A percentile compares a stretch with the other conserved stretches of the same genome.
Evolutionary conservation across 2,329 filamentous ascomycete genomes (phyloP).

Genomic region (Domatiomyces catenatus): DNA sequence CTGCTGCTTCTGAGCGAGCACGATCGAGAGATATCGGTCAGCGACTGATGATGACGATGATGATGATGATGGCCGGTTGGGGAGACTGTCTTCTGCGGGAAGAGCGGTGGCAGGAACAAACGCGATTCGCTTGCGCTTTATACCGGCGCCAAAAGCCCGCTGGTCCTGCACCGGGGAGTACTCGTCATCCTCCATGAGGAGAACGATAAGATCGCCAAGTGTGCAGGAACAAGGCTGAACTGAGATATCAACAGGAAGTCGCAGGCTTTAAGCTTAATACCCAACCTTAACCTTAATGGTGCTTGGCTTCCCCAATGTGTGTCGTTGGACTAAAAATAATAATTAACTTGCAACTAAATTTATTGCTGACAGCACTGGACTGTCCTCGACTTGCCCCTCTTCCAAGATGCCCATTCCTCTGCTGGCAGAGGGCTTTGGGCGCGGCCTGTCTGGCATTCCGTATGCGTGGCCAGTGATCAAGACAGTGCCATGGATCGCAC

Average conservation of each 20-base stretch:
- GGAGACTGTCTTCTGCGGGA: slow-evolving; percentile 9
- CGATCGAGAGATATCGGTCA: slow-evolving; percentile 33
- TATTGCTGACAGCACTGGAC: not conserved
- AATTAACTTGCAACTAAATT: not conserved
- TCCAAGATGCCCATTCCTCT: slow-evolving; percentile 46
- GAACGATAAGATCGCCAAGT: not conserved
- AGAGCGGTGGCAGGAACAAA: slow-evolving; percentile 39
- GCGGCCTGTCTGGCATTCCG: slow-evolving; percentile 41
- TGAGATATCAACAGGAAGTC: not conserved
- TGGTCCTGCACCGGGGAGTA: slow-evolving; percentile 46
- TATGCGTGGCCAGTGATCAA: slow-evolving; percentile 39
- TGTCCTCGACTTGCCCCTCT: not conserved
- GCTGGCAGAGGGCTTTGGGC: slow-evolving; percentile 36
- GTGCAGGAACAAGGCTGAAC: not conserved
- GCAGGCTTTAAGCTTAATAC: not conserved
- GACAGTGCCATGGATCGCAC: slow-evolving; percentile 34
- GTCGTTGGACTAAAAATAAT: not conserved
- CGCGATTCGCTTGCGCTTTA: slow-evolving; percentile 44
- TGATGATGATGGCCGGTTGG: slow-evolving; percentile 12
- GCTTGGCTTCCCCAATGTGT: not conserved
- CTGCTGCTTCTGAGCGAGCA: slow-evolving; percentile 20
- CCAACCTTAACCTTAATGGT: too few species aligned
- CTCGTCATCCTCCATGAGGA: slow-evolving; percentile 30
- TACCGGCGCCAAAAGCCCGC: slow-evolving; percentile 46
- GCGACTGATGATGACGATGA: slow-evolving; percentile 18